Base-by-base conservation (phyloP, 2,329 filamentous ascomycete species). In the Exserohilum turcica region DNA sequence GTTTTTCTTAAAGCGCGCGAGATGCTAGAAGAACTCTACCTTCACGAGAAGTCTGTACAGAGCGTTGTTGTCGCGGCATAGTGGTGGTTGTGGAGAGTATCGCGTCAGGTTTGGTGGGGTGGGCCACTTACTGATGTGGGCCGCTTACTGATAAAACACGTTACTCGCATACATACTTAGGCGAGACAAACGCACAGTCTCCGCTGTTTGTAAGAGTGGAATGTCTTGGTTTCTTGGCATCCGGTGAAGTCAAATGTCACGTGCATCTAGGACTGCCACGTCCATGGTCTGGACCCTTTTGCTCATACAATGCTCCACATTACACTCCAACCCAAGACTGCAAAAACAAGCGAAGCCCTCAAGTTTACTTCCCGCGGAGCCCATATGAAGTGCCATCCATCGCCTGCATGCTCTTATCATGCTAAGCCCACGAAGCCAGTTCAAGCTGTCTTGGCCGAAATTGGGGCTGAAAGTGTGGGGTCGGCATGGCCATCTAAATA, bases 391-490 rank as follows among this genome's bases (percentile, higher is more conserved):
- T 5, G n/a, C 31, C 33, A 44, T 33, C 29, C 21, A 2, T 33
- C 3, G 18, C 7, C 10, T 45, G 13, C 35, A 28, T 19, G 27
- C 8, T 27, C 42, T 46, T 38, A 39, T 39, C 42, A 18, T 38
- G 35, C 35, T 12, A 45, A 39, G 27, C 28, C 27, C 13, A 24
- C 29, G 15, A 21, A 24, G 33, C 48, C 42, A 38, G 19, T 45
- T 46, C 40, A 39, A 51, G 48, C 27, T 51, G 42, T 28, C 24
- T 39, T 32, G 35, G 28, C 42, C 48, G 48, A 39, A 27, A 51
- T 46, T 40, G 48, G 46, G 40, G 48, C 48, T 35, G 40, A 33
- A 51, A 46, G 40, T 51, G 48, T 27, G 28, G 42, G 42, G 33
- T 16, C 33, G 21, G 19, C 35, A 27, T 8, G 13, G 31, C 18